Evolutionary conservation across 352 stramenopile species (phyloP).

Genomic region (Phytophthora citricola): DNA sequence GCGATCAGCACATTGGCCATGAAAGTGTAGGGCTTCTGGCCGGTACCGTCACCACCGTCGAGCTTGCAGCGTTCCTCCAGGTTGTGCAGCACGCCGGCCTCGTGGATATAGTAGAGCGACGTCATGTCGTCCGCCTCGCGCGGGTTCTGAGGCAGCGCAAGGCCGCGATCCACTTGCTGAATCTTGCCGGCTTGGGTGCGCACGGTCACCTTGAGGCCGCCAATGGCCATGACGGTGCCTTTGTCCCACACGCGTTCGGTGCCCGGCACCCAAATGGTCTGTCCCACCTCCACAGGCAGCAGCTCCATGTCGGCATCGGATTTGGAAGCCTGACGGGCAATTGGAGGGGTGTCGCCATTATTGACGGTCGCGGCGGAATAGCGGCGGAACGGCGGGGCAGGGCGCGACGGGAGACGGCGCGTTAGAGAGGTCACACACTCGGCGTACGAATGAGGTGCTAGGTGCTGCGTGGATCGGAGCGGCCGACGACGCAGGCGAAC

Average conservation of each 20-base stretch:
- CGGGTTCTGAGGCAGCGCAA: constrained; percentile 80
- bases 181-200: constrained; percentile 85
- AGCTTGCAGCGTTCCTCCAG: constrained; percentile 92
- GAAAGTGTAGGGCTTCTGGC: constrained; percentile 92
- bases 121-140: constrained; percentile 94
- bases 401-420: neutral
- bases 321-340: constrained; percentile 76
- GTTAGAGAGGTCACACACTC: constrained; percentile 5
- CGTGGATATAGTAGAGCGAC: constrained; percentile 95
- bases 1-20: constrained; percentile 95
- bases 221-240: constrained; percentile 85
- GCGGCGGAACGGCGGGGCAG: neutral
- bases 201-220: constrained; percentile 87
- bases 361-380: constrained; percentile 5
- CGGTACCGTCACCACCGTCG: constrained; percentile 68
- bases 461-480: constrained; percentile 3
- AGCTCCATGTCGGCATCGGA: constrained; percentile 68
- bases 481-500: constrained; percentile 2
- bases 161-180: constrained; percentile 81
- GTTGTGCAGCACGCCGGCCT: constrained; percentile 96
- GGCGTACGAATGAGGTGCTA: constrained; percentile 1
- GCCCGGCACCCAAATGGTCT: constrained; percentile 81
- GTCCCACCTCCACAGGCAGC: constrained; percentile 75
- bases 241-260: constrained; percentile 81
- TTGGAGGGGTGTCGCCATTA: constrained; percentile 76